Evolutionary conservation across 75 land plant species (phyloP), one percentile per base, ranked within the genome.

Genomic region (Cupressus sempervirens): DNA sequence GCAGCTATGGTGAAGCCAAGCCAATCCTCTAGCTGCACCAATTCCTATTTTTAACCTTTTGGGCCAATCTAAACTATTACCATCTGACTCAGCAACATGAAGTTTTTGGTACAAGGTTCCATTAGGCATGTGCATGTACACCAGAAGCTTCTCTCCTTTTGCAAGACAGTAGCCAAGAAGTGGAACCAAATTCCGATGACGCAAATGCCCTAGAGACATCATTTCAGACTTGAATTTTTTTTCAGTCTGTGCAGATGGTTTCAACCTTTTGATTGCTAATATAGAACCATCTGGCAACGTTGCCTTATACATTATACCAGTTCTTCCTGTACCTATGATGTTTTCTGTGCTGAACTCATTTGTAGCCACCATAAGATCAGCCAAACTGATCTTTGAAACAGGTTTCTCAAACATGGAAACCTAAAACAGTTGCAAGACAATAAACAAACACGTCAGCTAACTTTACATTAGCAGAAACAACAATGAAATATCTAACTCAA

Each of bases 1-100:
- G 91, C 99, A 98, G 82, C 74, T 95, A 65, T 98, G 99, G 75
- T 98, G 99, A 43, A 98, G 91, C 97, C 97, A 98, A 1, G 99
- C 97, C 11, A 98, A 77, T 7, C 99, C 99, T 83, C 88, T 89
- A 3, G 99, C 95, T 18, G 95, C 92, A 56, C 98, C 94, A 80
- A 98, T 90, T 23, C 88, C 94, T 26, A 98, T 90, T 86, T 89
- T 96, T 38, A 98, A 86, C 86, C 99, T 88, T 82, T 83, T 29
- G 1, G 92, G 84, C 99, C 99, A 98, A 2, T 94, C 96, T 84
- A 91, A 38, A 34, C 16, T 54, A 38, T 84, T 87, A 12, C 12
- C 77, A 16, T 58, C 91, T 40, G 43, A 86, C 34, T 84, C 86
- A 0, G 20, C 58, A 14, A 54, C 83, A 84, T 96, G 95, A n/a